Evolutionary conservation across 2,329 filamentous ascomycete genomes (phyloP), one percentile per base, ranked within the genome.

Genomic region (Hypoxylon sp.): DNA sequence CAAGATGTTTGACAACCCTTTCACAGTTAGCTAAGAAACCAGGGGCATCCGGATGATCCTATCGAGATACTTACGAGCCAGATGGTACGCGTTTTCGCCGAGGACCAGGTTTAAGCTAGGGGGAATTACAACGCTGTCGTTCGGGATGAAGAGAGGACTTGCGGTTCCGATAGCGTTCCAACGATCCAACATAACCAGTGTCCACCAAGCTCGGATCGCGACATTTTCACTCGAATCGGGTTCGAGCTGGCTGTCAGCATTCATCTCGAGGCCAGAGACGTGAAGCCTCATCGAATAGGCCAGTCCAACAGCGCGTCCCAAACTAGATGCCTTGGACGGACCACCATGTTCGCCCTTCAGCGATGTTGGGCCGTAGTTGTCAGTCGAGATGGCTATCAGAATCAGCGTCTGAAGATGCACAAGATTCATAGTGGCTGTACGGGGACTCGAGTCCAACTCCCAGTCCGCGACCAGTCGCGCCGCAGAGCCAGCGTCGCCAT

Each of bases 81-180:
- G 76, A 63, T 88, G 82, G 71, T 85, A 91, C 18, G 83, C 82
- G 17, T 79, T 78, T 42, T 88, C 84, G 29, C 88, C 88, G 3
- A 91, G 75, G 6, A 88, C 71, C 13, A 75, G 73, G 58, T 83
- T 81, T 55, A 92, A 80, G 42, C 85, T 84, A 0, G 82, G 80
- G 4, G 83, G 76, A 20, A 88, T 75, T 11, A 88, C 81, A 5
- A 87, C 80, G 48, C 80, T 84, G 58, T 83, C 81, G 63, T 89
- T 83, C 1, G 83, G 84, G 55, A 92, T 85, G 55, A 87, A 78
- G 10, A 85, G 67, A 3, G 87, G 85, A 59, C 81, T 85, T 10
- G 83, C 85, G 3, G 83, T 88, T 18, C 85, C 86, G n/a, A 86
- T 81, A 3, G 89, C 86, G 69, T 90, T 85, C 87, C 88, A 92